These are phyloP conservation scores for Pseudotsuga menziesii DNA, from an alignment of 75 land plant genomes.

Conservation along the genomic window DNA sequence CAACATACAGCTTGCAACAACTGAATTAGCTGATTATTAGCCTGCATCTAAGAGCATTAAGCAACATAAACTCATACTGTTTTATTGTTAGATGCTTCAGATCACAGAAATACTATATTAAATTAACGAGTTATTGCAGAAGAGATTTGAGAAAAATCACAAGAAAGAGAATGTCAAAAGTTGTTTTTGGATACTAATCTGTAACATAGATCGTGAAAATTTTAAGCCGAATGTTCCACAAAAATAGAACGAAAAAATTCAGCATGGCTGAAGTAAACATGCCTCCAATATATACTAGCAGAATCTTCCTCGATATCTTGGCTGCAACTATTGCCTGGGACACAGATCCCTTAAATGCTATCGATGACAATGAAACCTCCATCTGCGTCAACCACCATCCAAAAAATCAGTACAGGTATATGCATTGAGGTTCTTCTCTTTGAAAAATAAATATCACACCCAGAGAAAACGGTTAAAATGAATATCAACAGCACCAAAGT, in stretches of 20 bases:
- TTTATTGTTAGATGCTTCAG: neutral
- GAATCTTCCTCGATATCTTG: neutral
- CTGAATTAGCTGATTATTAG: neutral
- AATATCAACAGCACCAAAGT: neutral
- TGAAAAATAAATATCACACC: neutral
- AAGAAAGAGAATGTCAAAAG: neutral
- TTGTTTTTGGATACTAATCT: neutral
- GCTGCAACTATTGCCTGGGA: neutral
- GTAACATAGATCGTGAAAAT: neutral
- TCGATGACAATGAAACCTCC: neutral
- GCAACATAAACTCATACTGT: neutral
- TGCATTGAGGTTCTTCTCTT: neutral
- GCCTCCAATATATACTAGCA: slow-evolving; percentile 5
- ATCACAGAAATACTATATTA: neutral
- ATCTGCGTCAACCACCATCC: neutral
- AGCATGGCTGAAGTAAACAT: neutral
- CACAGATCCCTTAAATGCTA: slow-evolving; percentile 2
- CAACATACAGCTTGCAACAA: neutral
- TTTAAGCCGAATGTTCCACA: neutral
- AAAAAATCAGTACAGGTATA: neutral
- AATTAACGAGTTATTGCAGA: neutral
- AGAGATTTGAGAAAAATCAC: neutral
- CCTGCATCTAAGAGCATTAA: neutral
- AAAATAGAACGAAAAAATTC: neutral
- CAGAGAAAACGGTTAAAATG: neutral